These are phyloP conservation scores for Trichoderma atrobrunneum DNA, from an alignment of 2,329 filamentous ascomycete species.

Conservation along the genomic window DNA sequence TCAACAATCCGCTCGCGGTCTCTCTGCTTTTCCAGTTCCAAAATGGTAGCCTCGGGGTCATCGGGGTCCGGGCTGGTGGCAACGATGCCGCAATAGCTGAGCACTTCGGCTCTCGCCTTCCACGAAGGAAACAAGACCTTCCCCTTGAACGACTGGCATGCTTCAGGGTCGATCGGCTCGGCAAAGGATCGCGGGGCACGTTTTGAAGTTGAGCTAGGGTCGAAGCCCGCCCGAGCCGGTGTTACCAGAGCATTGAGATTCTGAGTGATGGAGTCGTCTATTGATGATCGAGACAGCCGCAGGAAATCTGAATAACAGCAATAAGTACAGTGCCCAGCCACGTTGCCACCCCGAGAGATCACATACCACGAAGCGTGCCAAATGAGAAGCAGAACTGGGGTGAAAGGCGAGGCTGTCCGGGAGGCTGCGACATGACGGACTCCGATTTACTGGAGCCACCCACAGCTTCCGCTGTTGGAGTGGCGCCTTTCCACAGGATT, in stretches of 20 bases:
- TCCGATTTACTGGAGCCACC: slow-evolving; percentile 29
- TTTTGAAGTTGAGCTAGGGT: slow-evolving; percentile 71
- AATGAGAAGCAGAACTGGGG: slow-evolving; percentile 79
- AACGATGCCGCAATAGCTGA: slow-evolving; percentile 86
- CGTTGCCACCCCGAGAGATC: too few relatives aligned
- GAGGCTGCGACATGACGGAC: slow-evolving; percentile 45
- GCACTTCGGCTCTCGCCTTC: slow-evolving; percentile 76
- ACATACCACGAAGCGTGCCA: slow-evolving; percentile 63
- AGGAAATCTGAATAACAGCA: slow-evolving; percentile 73
- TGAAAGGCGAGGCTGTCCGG: slow-evolving; percentile 54
- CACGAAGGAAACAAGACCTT: slow-evolving; percentile 83
- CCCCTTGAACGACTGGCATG: slow-evolving; percentile 72
- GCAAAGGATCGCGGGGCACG: slow-evolving; percentile 52
- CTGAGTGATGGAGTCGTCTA: slow-evolving; percentile 92
- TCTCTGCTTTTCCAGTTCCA: slow-evolving; percentile 67
- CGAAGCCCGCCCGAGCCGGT: slow-evolving; percentile 69
- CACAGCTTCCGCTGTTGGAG: slow-evolving; percentile 39
- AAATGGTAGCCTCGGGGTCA: slow-evolving; percentile 71
- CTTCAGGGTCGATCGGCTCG: slow-evolving; percentile 54
- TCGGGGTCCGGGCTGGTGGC: slow-evolving; percentile 84
- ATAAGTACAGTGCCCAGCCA: neutral
- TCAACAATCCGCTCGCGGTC: slow-evolving; percentile 74
- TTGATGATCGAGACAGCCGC: slow-evolving; percentile 73
- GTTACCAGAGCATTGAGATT: slow-evolving; percentile 87
- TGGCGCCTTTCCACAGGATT: slow-evolving; percentile 47